A percentile compares a stretch with the other conserved stretches of the same genome.
phyloP scores from a whole-genome alignment of 2,329 filamentous ascomycete species.

The Cadophora malorum region DNA sequence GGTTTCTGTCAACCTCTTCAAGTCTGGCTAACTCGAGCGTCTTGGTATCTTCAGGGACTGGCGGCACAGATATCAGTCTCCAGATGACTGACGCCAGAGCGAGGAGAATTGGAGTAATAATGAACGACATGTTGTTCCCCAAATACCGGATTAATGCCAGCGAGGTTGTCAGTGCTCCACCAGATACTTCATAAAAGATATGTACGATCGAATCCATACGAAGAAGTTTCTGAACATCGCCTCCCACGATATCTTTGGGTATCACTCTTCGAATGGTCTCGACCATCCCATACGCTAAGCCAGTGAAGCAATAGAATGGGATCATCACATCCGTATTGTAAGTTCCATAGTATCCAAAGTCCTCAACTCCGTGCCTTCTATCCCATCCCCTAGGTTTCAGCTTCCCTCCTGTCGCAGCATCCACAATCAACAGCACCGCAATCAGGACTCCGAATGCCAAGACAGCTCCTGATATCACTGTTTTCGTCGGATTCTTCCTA shows the following conservation, averaged over 20 bases:
- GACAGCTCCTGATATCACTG: constrained; percentile 13
- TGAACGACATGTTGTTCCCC: constrained; percentile 20
- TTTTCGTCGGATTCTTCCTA: constrained; percentile 7
- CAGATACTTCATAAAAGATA: constrained; percentile 15
- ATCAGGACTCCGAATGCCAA: constrained; percentile 13
- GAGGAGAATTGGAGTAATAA: constrained; percentile 11
- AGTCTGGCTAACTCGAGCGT: not conserved
- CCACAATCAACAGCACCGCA: constrained; percentile 13
- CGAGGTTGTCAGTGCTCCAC: not conserved
- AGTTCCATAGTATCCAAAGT: constrained; percentile 6
- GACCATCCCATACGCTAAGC: constrained; percentile 14
- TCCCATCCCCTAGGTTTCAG: constrained; percentile 19
- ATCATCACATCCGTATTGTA: constrained; percentile 16
- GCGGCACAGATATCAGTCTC: constrained; percentile 6
- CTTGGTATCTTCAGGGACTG: not conserved
- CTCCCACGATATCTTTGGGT: constrained; percentile 16
- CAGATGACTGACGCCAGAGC: not conserved
- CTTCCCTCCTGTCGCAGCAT: constrained; percentile 9
- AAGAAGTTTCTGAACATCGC: constrained; percentile 13
- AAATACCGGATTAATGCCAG: not conserved
- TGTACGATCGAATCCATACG: constrained; percentile 18
- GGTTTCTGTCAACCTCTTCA: not conserved
- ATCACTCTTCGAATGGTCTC: constrained; percentile 20
- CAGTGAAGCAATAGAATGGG: constrained; percentile 13
- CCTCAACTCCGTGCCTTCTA: not conserved